Evolutionary conservation across 805 yeast genomes (phyloP), one percentile per base, ranked within the genome.

Genomic region (Vanderwaltozyma verrucispora): DNA sequence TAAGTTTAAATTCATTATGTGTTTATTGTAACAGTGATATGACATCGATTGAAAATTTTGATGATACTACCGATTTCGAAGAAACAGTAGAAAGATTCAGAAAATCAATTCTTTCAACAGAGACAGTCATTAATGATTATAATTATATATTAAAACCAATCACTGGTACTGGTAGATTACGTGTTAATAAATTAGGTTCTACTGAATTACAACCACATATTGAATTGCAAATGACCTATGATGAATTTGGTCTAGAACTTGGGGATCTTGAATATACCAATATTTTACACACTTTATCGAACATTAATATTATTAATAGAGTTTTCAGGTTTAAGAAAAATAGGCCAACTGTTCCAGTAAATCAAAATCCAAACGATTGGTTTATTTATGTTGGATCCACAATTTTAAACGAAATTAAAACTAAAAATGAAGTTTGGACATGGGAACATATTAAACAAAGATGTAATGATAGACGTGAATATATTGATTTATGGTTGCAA

Each of bases 231-330:
- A 63, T 92, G 36, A 73, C 78, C 44, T 92, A 88, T 57, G 88
- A 88, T 36, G 94, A 92, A 52, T 79, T 94, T 49, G 82, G 94
- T n/a, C 64, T 94, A 12, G 85, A 80, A 38, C 65, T 92, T 40
- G 92, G 89, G 54, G 77, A 89, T 39, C 72, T 73, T 36, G 96
- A 89, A 56, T 92, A 92, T 56, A 69, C 81, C 29, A 92, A 84
- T 52, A 68, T 85, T 2, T 64, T 94, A 26, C 75, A 83, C 69
- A 78, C 94, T 1, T 76, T 88, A 6, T 83, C 95, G 2, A 77
- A 79, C 43, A 75, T 85, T 53, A 86, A 83, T 44, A 75, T 89
- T 74, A 82, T 75, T 49, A 67, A 74, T 47, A 78, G 77, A 44
- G 83, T 95, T 0, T 76, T 77, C 44, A 82, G 77, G 53, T 88